A percentile compares a stretch with the other conserved stretches of the same genome.
Conservation (phyloP, 148 eudicot genomes). For the Vaccinium darrowii region DNA sequence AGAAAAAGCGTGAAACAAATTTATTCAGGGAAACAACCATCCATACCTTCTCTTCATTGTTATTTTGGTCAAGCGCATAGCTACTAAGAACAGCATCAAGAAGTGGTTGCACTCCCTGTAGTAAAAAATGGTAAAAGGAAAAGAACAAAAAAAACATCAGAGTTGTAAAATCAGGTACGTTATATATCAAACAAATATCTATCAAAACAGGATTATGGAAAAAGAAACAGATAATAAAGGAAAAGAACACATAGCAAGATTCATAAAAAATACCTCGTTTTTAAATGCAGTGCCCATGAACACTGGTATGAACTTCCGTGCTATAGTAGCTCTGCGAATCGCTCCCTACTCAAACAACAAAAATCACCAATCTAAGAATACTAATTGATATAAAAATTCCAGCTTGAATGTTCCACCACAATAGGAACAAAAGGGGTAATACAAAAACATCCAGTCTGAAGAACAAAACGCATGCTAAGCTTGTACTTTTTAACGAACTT, state of each 20-base stretch:
- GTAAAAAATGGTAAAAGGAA: slow-evolving; percentile 17
- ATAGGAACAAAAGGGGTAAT: neutral
- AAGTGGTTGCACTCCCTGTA: slow-evolving; percentile 94
- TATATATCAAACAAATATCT: neutral
- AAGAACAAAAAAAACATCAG: no score
- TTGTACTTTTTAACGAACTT: no score
- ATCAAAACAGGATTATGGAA: neutral
- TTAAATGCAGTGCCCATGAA: slow-evolving; percentile 99
- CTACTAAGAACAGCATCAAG: slow-evolving; percentile 88
- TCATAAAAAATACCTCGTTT: slow-evolving; percentile 62
- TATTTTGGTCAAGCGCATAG: slow-evolving; percentile 88
- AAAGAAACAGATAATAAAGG: neutral
- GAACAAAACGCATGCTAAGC: no score
- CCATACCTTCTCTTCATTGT: slow-evolving; percentile 84
- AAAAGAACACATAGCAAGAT: neutral
- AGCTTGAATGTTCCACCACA: neutral
- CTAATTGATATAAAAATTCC: neutral
- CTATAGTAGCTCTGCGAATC: slow-evolving; percentile 84
- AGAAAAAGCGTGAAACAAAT: neutral
- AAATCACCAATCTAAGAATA: neutral
- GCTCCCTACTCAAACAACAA: slow-evolving; percentile 59
- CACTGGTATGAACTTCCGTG: slow-evolving; percentile 85
- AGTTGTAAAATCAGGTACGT: neutral
- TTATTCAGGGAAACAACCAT: neutral
- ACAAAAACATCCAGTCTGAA: neutral